phyloP scores from a whole-genome alignment of 2,329 filamentous ascomycete species.

The Sporothrix globosa region DNA sequence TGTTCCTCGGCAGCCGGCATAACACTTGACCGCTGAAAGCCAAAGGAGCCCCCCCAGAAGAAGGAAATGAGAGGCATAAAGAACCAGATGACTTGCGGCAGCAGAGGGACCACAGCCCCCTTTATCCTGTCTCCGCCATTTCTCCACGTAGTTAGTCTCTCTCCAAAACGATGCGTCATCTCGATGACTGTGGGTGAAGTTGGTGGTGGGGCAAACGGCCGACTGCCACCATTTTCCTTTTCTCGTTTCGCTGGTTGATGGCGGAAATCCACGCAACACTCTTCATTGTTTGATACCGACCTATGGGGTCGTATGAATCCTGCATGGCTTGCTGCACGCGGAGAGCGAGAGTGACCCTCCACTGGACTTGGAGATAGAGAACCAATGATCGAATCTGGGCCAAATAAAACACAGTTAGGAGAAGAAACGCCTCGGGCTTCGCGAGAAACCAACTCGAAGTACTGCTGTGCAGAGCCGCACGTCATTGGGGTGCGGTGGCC shows the following conservation, averaged over 20 bases:
- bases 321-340: neutral
- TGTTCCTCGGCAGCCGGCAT: neutral
- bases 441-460: neutral
- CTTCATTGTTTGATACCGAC: neutral
- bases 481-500: neutral
- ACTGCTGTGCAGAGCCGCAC: neutral
- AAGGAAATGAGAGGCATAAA: too few species aligned
- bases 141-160: too few species aligned
- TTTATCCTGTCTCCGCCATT: neutral
- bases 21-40: neutral
- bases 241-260: neutral
- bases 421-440: neutral
- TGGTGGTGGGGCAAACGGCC: neutral
- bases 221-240: neutral
- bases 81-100: too few species aligned
- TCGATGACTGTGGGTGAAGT: neutral
- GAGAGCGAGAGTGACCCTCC: neutral
- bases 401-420: neutral
- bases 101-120: neutral
- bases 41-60: too few species aligned
- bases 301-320: neutral
- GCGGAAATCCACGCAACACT: neutral
- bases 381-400: neutral
- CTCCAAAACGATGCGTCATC: neutral
- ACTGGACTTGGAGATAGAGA: neutral